Evolutionary conservation across 352 stramenopile species (phyloP).

Genomic region (Globisporangium cystogenes): DNA sequence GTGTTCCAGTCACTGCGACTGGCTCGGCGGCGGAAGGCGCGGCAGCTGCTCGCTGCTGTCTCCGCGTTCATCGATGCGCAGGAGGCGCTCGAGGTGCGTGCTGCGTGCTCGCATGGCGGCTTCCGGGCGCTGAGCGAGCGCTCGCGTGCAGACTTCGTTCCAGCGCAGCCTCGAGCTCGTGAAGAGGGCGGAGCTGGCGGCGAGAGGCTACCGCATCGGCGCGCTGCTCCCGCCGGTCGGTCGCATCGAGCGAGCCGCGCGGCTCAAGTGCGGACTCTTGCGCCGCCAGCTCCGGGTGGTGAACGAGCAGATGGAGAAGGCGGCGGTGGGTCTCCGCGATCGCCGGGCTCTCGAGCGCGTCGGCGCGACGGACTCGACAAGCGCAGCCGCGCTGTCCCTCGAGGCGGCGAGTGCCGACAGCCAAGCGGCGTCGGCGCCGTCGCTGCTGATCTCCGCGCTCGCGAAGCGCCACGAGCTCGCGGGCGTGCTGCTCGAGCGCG

Average conservation of each 20-base stretch:
- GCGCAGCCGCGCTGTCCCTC: not conserved
- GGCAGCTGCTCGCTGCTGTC: not conserved
- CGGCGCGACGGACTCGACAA: not conserved
- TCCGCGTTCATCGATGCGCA: not conserved
- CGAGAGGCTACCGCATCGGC: conserved; percentile 45
- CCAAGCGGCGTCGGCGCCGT: conserved; percentile 27
- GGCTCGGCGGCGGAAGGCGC: not conserved
- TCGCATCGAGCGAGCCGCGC: conserved; percentile 29
- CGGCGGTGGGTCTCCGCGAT: conserved; percentile 1
- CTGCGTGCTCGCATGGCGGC: not conserved
- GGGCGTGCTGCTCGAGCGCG: conserved; percentile 32
- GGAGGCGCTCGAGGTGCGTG: conserved; percentile 10
- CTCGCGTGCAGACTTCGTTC: conserved; percentile 20
- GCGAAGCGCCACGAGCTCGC: conserved; percentile 35
- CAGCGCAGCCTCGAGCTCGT: conserved; percentile 29
- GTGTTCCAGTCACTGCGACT: conserved; percentile 10
- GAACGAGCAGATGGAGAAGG: conserved; percentile 36
- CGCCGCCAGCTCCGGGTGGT: conserved; percentile 30
- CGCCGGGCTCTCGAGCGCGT: not conserved
- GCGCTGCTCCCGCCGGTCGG: conserved; percentile 41
- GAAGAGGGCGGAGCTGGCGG: conserved; percentile 55
- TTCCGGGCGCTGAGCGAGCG: not conserved
- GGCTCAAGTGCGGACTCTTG: conserved; percentile 32
- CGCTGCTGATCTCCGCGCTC: conserved; percentile 49
- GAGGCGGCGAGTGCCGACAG: conserved; percentile 1